Evolutionary conservation across 805 yeast genomes (phyloP), one percentile per base, ranked within the genome.

Genomic region (Yamadazyma endophytica): DNA sequence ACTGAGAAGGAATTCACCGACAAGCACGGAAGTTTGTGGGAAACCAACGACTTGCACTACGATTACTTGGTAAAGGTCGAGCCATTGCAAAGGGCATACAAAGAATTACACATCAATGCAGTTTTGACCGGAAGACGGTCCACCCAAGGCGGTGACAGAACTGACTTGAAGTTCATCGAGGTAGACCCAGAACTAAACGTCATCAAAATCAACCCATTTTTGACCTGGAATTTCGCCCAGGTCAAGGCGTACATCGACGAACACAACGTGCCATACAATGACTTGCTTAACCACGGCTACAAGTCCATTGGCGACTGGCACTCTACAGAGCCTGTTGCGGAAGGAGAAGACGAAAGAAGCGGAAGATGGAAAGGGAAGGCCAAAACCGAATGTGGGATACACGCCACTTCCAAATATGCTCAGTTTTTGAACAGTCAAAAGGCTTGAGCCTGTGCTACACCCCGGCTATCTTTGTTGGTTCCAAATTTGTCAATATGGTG

Each of bases 371-470:
- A 83, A 65, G 97, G 96, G 2, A 74, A 82, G 53, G 71, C 77
- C 8, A 90, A 90, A 64, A 87, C 96, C 1, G 97, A 90, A 55
- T 90, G 97, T 61, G 97, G 97, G 3, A 88, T 90, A 32, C 97
- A 90, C 51, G 83, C 81, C 46, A 75, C 89, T 1, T 72, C 80
- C 16, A 75, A 83, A 40, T 90, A 83, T 52, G 77, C 83, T 0
- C 69, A 83, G 49, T 82, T 60, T 46, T 52, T 80, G 36, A 51
- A 58, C 19, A 17, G 13, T 11, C 13, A 5, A 11, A n/a, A n/a
- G n/a, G n/a, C n/a, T n/a, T n/a, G n/a, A n/a, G n/a, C n/a, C n/a
- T n/a, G n/a, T n/a, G n/a, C n/a, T n/a, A n/a, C n/a, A n/a, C n/a
- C n/a, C n/a, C n/a, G n/a, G n/a, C n/a, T n/a, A n/a, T n/a, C n/a